Conservation (phyloP, 768 basidiomycete genomes). For the Tulasnella sp. region DNA sequence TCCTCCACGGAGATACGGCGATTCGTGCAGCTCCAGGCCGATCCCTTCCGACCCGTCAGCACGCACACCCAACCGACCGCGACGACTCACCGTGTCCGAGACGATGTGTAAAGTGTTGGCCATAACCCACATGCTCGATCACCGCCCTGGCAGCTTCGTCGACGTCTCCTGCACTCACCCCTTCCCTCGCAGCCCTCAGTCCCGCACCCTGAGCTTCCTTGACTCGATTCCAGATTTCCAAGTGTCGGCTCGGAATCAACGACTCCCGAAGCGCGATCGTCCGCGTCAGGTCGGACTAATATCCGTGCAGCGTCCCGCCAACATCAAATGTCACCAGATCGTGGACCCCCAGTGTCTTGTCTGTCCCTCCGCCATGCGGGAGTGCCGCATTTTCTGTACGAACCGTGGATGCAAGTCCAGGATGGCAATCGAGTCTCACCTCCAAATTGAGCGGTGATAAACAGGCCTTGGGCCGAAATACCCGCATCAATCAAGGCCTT, state of each 20-base stretch:
- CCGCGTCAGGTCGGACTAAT: slow-evolving; percentile 25
- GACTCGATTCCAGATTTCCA: slow-evolving; percentile 52
- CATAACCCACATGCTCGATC: slow-evolving; percentile 36
- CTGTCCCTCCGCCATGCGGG: slow-evolving; percentile 70
- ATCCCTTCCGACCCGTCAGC: slow-evolving; percentile 41
- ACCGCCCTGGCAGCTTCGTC: slow-evolving; percentile 49
- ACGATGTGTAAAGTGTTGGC: slow-evolving; percentile 62
- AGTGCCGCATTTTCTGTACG: slow-evolving; percentile 67
- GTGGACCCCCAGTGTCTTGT: slow-evolving; percentile 39
- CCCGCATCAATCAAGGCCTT: slow-evolving; percentile 46
- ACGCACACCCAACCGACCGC: background rate
- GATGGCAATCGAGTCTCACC: slow-evolving; percentile 34
- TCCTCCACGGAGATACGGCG: slow-evolving; percentile 66
- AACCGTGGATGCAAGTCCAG: background rate
- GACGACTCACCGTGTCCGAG: slow-evolving; percentile 54
- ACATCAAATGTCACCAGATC: slow-evolving; percentile 71
- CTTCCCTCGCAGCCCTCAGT: slow-evolving; percentile 35
- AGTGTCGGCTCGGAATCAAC: slow-evolving; percentile 40
- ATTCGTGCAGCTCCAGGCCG: slow-evolving; percentile 72
- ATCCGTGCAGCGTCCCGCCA: slow-evolving; percentile 58
- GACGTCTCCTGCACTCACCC: slow-evolving; percentile 39
- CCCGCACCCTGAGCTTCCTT: slow-evolving; percentile 50
- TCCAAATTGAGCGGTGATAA: slow-evolving; percentile 43
- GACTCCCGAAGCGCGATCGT: slow-evolving; percentile 55
- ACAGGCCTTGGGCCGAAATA: slow-evolving; percentile 42